Base-by-base conservation (phyloP, 2,329 filamentous ascomycete genomes). In the Blumeria hordei region DNA sequence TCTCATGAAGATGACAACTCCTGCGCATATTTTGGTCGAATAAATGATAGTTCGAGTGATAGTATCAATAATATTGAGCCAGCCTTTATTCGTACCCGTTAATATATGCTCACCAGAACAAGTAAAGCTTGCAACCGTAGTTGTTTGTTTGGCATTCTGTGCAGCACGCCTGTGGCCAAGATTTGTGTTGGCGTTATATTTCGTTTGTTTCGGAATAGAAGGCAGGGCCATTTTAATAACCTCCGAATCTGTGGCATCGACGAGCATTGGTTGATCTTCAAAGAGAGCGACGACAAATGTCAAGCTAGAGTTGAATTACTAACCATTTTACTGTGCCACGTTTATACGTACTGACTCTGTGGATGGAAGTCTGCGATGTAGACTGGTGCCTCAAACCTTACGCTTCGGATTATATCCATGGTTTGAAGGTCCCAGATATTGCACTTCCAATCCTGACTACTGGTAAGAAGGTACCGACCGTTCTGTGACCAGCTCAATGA, bases 361-460 rank as follows among this genome's bases (percentile, higher is more conserved):
- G 92, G 90, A 68, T 98, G 87, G 56, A 98, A 73, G 69, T 98
- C 92, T 3, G 90, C 93, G 62, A 93, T 94, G 69, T 95, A 98
- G 36, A 94, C 85, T 0, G 90, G 88, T 3, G 88, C 87, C 60
- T 90, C 82, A 64, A 98, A 94, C 60, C 88, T 84, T 62, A 95
- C 83, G 61, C 86, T 88, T 60, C 88, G 82, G 73, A 59, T 74
- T 74, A 64, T 81, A 77, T 67, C 83, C 75, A 64, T 83, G 74
- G 50, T 77, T 74, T 76, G 76, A 57, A 98, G 72, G 68, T 98
- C 92, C 92, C 92, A 98, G 0, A 98, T 74, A 53, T 94, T 88
- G 59, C 85, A 88, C 69, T 93, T 94, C 85, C 90, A 96, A 64
- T 94, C 92, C 67, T 95, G 87, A 47, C 88, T 94, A 10, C 88